A percentile compares a stretch with the other conserved stretches of the same genome.
phyloP scores from a whole-genome alignment of 176 grass and related monocot genomes.

The Pharus latifolius region DNA sequence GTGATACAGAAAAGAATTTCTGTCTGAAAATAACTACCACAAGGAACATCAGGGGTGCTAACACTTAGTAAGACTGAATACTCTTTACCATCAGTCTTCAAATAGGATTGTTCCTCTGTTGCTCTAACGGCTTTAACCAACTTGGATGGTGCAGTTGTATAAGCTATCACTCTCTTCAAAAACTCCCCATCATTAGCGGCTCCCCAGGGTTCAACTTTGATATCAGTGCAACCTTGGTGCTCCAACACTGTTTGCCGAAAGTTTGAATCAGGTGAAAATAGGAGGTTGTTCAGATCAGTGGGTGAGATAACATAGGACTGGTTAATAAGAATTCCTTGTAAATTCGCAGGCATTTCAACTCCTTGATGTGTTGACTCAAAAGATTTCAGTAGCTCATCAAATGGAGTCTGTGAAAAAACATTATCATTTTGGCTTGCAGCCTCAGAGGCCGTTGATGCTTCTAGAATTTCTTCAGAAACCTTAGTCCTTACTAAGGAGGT shows the following conservation, averaged over 20 bases:
- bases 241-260: constrained; percentile 51
- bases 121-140: constrained; percentile 77
- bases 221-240: constrained; percentile 50
- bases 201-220: constrained; percentile 76
- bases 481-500: background rate
- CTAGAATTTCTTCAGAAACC: constrained; percentile 23
- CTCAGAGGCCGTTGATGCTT: constrained; percentile 12
- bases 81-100: constrained; percentile 66
- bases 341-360: constrained; percentile 71
- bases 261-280: constrained; percentile 79
- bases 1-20: constrained; percentile 82
- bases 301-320: constrained; percentile 54
- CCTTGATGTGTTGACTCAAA: constrained; percentile 36
- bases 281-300: constrained; percentile 60
- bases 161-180: constrained; percentile 64
- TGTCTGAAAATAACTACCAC: constrained; percentile 73
- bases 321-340: constrained; percentile 66
- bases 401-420: constrained; percentile 21
- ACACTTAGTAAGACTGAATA: constrained; percentile 76
- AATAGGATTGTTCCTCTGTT: constrained; percentile 85
- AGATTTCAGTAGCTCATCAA: constrained; percentile 52
- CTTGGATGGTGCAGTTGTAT: constrained; percentile 75
- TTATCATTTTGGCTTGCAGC: constrained; percentile 13
- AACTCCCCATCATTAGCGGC: constrained; percentile 35
- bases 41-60: constrained; percentile 88